These are phyloP conservation scores for Tricholoma matsutake DNA, from an alignment of 768 basidiomycete species.

Conservation along the genomic window DNA sequence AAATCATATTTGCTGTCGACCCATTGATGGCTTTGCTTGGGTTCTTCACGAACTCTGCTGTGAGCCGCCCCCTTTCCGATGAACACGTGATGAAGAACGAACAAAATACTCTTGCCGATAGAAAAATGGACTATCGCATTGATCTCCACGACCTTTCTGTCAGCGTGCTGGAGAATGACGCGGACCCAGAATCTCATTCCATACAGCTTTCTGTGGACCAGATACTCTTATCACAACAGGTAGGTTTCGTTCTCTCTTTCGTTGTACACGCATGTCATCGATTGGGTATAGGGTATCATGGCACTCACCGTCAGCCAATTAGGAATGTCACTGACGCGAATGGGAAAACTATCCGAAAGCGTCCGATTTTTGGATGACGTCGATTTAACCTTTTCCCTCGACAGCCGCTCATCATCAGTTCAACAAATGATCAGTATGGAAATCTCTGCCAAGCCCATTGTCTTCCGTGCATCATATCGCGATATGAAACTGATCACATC, in stretches of 20 bases:
- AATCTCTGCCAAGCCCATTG: conserved; percentile 73
- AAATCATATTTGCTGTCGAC: conserved; percentile 88
- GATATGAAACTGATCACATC: conserved; percentile 87
- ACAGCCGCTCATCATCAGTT: conserved; percentile 68
- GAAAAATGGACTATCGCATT: conserved; percentile 60
- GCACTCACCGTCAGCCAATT: conserved; percentile 77
- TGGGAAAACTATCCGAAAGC: conserved; percentile 79
- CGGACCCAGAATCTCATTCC: conserved; percentile 75
- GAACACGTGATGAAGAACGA: conserved; percentile 3
- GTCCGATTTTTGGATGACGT: conserved; percentile 93
- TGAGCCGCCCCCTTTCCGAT: conserved; percentile 9
- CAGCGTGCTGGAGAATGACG: conserved; percentile 83
- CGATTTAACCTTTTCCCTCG: conserved; percentile 83
- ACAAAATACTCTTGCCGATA: background rate
- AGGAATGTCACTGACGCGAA: conserved; percentile 91
- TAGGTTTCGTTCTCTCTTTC: conserved; percentile 26
- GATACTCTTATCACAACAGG: conserved; percentile 89
- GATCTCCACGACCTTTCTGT: conserved; percentile 91
- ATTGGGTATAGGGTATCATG: conserved; percentile 57
- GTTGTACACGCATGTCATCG: background rate
- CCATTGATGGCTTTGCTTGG: conserved; percentile 86
- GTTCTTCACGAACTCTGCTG: conserved; percentile 70
- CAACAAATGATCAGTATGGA: conserved; percentile 84
- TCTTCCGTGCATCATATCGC: conserved; percentile 92
- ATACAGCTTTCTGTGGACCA: conserved; percentile 84